A percentile compares a stretch with the other conserved stretches of the same genome.
Evolutionary conservation across 2,329 filamentous ascomycete species (phyloP).

Genomic region (Dactylonectria estremocensis): DNA sequence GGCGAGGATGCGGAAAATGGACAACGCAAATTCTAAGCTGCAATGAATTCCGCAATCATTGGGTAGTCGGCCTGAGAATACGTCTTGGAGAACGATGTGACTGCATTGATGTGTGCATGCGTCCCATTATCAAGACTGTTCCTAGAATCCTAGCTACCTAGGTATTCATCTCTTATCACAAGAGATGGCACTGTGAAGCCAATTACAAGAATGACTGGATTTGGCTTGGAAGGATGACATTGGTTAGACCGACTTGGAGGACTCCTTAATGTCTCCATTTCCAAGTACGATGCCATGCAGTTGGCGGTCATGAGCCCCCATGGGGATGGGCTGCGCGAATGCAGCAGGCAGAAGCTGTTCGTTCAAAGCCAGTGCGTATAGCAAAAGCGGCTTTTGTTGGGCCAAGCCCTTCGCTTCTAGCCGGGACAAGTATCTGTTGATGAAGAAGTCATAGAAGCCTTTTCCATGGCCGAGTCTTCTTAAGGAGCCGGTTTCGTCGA

Average conservation of each 20-base stretch:
- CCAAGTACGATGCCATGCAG: slow-evolving; percentile 85
- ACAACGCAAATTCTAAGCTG: neutral
- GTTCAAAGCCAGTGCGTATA: slow-evolving; percentile 85
- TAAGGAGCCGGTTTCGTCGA: slow-evolving; percentile 68
- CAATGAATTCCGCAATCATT: neutral
- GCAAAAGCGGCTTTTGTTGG: slow-evolving; percentile 60
- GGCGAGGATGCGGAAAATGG: neutral
- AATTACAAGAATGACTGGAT: neutral
- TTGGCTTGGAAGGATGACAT: slow-evolving; percentile 14
- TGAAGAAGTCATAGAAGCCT: slow-evolving; percentile 96
- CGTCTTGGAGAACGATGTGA: neutral
- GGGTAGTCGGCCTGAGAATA: neutral
- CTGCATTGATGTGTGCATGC: neutral
- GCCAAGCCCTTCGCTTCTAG: slow-evolving; percentile 52
- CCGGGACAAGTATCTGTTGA: slow-evolving; percentile 78
- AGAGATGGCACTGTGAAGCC: neutral
- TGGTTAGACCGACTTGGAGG: slow-evolving; percentile 58
- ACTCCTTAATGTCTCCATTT: slow-evolving; percentile 70
- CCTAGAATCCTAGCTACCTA: too few species aligned
- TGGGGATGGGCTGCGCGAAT: slow-evolving; percentile 77
- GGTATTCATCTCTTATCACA: neutral
- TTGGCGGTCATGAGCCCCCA: slow-evolving; percentile 82
- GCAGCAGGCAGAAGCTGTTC: slow-evolving; percentile 82
- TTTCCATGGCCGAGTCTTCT: slow-evolving; percentile 92
- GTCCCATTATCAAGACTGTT: neutral